phyloP scores from a whole-genome alignment of 2,329 filamentous ascomycete genomes.

The Pseudopithomyces chartarum region DNA sequence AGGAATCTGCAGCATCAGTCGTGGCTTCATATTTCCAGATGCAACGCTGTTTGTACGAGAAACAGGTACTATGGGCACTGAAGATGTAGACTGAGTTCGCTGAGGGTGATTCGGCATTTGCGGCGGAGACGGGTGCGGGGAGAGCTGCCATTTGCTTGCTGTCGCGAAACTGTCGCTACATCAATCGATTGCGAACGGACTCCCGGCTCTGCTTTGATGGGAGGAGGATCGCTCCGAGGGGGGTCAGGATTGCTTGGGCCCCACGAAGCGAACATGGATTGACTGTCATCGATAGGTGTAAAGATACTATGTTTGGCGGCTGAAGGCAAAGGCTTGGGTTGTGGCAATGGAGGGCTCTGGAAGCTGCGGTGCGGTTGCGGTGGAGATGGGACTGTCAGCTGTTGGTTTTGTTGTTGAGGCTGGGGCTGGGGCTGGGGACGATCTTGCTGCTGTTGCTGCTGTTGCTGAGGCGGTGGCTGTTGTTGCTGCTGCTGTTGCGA shows the following conservation, averaged over 20 bases:
- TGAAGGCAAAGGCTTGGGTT: slow-evolving; percentile 67
- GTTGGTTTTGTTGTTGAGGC: slow-evolving; percentile 35
- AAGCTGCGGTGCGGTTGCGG: slow-evolving; percentile 59
- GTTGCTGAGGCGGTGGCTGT: slow-evolving; percentile 57
- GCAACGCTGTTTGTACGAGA: slow-evolving; percentile 70
- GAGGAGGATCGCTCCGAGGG: slow-evolving; percentile 49
- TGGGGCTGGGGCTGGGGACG: slow-evolving; percentile 57
- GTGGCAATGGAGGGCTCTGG: slow-evolving; percentile 58
- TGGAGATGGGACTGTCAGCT: slow-evolving; percentile 49
- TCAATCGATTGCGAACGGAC: slow-evolving; percentile 69
- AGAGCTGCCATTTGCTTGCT: slow-evolving; percentile 50
- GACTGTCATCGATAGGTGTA: slow-evolving; percentile 92
- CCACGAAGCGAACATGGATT: slow-evolving; percentile 83
- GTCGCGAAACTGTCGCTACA: slow-evolving; percentile 57
- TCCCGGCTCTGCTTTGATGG: slow-evolving; percentile 48
- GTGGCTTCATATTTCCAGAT: slow-evolving; percentile 56
- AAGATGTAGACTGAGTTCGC: slow-evolving; percentile 63
- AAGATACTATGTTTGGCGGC: slow-evolving; percentile 89
- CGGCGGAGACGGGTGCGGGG: slow-evolving; percentile 59
- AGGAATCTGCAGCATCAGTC: slow-evolving; percentile 92
- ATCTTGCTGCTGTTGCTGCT: slow-evolving; percentile 63
- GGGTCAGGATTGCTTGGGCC: slow-evolving; percentile 59
- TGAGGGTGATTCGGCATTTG: slow-evolving; percentile 45
- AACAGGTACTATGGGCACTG: slow-evolving; percentile 71
- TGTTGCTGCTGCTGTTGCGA: slow-evolving; percentile 76